A percentile compares a stretch with the other conserved stretches of the same genome.
phyloP scores from a whole-genome alignment of 2,329 filamentous ascomycete species.

The Exophiala dermatitidis region DNA sequence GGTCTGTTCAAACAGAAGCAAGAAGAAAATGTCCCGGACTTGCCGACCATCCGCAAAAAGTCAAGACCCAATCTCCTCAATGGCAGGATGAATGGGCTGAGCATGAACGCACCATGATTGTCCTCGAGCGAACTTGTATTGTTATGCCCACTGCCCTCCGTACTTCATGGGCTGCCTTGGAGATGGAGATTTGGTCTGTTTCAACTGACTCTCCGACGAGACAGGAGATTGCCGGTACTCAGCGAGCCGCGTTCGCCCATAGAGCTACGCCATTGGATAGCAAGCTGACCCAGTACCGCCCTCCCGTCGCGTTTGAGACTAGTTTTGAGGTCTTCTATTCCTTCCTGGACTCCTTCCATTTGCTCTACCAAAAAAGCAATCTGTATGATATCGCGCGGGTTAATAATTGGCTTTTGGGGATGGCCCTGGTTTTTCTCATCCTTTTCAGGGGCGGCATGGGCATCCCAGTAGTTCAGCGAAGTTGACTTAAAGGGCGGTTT shows the following conservation, averaged over 20 bases:
- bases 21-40: conserved; percentile 17
- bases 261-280: conserved; percentile 78
- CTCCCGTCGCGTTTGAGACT: conserved; percentile 38
- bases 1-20: conserved; percentile 44
- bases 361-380: conserved; percentile 58
- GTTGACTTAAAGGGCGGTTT: conserved; percentile 41
- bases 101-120: conserved; percentile 23
- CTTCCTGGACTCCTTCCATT: conserved; percentile 41
- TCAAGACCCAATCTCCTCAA: conserved; percentile 10
- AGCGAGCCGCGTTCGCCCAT: conserved; percentile 86
- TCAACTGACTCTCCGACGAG: conserved; percentile 31
- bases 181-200: too few species aligned
- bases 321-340: conserved; percentile 45
- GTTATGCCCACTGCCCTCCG: neutral
- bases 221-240: conserved; percentile 70
- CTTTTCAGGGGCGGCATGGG: conserved; percentile 23
- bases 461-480: conserved; percentile 49
- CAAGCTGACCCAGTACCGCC: conserved; percentile 69
- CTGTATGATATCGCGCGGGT: conserved; percentile 57
- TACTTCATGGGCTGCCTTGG: too few species aligned
- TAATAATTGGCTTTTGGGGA: conserved; percentile 40
- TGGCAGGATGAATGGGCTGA: conserved; percentile 22
- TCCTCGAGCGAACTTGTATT: neutral
- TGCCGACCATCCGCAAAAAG: conserved; percentile 15
- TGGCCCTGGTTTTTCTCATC: conserved; percentile 29